These are phyloP conservation scores for Beta macrorhiza DNA, from an alignment of 179 eudicot species.

Conservation along the genomic window DNA sequence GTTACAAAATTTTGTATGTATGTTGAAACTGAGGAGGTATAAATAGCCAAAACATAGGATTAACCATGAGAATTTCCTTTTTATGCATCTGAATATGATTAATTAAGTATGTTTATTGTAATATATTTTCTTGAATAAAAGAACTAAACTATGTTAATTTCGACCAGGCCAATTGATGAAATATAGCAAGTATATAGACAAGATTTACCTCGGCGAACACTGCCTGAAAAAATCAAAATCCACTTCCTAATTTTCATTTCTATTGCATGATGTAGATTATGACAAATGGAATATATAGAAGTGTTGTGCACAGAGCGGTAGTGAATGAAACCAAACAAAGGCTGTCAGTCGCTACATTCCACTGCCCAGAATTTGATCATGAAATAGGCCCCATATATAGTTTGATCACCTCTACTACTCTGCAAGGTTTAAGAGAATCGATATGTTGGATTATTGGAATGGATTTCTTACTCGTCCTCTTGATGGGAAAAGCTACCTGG, in stretches of 20 bases:
- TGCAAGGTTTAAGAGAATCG: constrained; percentile 31
- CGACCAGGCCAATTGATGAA: no score
- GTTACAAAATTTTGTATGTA: no score
- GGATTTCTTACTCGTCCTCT: constrained; percentile 40
- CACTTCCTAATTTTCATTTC: background rate
- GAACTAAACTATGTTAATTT: no score
- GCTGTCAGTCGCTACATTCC: constrained; percentile 27
- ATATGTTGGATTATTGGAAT: constrained; percentile 30
- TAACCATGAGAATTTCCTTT: no score
- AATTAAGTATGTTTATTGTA: no score
- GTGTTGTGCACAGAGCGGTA: constrained; percentile 24
- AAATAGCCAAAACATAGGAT: no score
- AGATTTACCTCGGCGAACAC: no score
- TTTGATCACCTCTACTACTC: constrained; percentile 28
- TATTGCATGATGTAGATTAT: constrained; percentile 15
- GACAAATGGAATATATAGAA: constrained; percentile 31
- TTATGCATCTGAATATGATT: no score
- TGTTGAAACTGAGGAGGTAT: no score
- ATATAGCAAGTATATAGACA: no score
- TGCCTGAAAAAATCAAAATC: no score
- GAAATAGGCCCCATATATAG: constrained; percentile 31
- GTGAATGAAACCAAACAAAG: constrained; percentile 34
- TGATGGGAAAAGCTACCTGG: constrained; percentile 43
- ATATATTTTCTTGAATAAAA: no score
- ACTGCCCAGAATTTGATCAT: constrained; percentile 7